phyloP scores from a whole-genome alignment of 345 rosid species.

The Laguncularia racemosa region DNA sequence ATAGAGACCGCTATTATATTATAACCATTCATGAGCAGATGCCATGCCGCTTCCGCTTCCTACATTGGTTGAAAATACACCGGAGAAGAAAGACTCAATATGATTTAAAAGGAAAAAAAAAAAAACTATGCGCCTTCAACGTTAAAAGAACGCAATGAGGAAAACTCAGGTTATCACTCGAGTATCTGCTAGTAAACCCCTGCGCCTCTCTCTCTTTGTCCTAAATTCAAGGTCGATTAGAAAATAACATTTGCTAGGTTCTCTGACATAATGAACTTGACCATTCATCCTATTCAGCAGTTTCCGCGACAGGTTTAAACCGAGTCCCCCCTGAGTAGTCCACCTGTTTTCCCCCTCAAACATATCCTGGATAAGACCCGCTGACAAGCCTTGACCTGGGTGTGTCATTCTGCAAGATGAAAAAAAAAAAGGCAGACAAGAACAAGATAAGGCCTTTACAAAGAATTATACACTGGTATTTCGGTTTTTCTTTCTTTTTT shows the following conservation, averaged over 20 bases:
- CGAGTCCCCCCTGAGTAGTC: slow-evolving; percentile 24
- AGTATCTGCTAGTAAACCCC: slow-evolving; percentile 6
- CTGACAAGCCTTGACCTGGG: slow-evolving; percentile 67
- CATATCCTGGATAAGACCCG: slow-evolving; percentile 54
- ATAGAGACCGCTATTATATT: no score
- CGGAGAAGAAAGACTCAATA: no score
- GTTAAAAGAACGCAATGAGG: background rate
- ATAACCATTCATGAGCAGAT: no score
- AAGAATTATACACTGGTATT: slow-evolving; percentile 11
- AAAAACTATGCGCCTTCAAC: no score
- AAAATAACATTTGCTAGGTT: slow-evolving; percentile 24
- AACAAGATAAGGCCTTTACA: background rate
- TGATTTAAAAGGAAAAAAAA: no score
- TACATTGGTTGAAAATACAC: no score
- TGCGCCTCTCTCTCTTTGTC: slow-evolving; percentile 11
- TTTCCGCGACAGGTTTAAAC: slow-evolving; percentile 25
- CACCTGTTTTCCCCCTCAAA: slow-evolving; percentile 34
- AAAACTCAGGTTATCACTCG: background rate
- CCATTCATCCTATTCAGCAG: slow-evolving; percentile 33
- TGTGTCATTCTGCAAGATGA: slow-evolving; percentile 60
- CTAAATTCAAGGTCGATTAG: slow-evolving; percentile 22
- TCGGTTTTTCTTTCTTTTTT: slow-evolving; percentile 11
- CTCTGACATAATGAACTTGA: slow-evolving; percentile 25
- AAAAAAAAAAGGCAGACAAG: background rate
- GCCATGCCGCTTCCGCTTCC: no score